Conservation (phyloP, 2,329 filamentous ascomycete genomes). For the Dactylellina leptospora region DNA sequence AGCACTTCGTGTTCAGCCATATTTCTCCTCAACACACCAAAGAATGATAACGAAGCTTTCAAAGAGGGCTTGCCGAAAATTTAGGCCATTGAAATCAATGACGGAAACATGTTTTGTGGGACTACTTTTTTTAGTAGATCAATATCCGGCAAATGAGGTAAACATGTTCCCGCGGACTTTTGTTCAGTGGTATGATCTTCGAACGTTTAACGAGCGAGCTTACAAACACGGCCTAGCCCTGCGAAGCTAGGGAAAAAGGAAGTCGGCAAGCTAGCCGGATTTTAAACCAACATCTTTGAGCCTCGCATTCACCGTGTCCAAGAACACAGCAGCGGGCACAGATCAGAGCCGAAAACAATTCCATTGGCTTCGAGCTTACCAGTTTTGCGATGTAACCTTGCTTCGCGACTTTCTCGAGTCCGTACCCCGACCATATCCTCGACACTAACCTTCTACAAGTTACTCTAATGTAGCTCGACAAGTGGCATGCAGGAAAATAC, state of each 20-base stretch:
- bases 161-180: constrained; percentile 11
- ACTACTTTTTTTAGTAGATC: neutral
- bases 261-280: constrained; percentile 16
- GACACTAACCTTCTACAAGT: neutral
- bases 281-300: constrained; percentile 18
- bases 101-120: neutral
- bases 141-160: constrained; percentile 15
- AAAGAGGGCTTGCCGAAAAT: too few relatives aligned
- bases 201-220: constrained; percentile 12
- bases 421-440: constrained; percentile 1
- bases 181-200: constrained; percentile 24
- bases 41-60: too few relatives aligned
- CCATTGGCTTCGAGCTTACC: constrained; percentile 21
- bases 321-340: constrained; percentile 12
- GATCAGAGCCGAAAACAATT: constrained; percentile 34
- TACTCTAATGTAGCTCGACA: neutral
- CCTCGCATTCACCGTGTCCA: constrained; percentile 24
- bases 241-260: constrained; percentile 8
- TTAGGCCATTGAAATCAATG: too few relatives aligned
- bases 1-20: too few relatives aligned
- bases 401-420: constrained; percentile 11
- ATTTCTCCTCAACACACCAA: too few relatives aligned
- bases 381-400: constrained; percentile 43
- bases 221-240: constrained; percentile 13
- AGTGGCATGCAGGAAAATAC: neutral